A percentile compares a stretch with the other conserved stretches of the same genome.
These are phyloP conservation scores for Penicillium expansum DNA, from an alignment of 2,329 filamentous ascomycete species.

Conservation along the genomic window DNA sequence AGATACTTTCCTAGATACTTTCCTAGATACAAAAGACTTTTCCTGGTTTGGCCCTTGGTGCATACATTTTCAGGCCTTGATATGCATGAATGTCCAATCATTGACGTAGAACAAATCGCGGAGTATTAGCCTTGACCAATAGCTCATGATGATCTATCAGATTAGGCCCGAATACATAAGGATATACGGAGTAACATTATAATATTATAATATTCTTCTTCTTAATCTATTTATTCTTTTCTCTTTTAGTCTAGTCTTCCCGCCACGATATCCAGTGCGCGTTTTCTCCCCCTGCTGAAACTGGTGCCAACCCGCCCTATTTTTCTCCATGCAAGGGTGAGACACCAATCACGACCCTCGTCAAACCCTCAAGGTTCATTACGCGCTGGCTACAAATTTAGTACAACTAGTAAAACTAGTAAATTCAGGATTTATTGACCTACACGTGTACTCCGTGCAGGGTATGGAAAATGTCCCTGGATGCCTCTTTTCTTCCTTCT, in stretches of 20 bases:
- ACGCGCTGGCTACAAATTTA: background rate
- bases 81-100: constrained; percentile 1
- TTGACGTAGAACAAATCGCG: background rate
- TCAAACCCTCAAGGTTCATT: background rate
- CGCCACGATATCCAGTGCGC: too few species aligned
- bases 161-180: constrained; percentile 9
- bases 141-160: constrained; percentile 33
- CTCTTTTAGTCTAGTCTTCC: constrained; percentile 7
- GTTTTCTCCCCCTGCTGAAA: constrained; percentile 11
- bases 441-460: constrained; percentile 22
- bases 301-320: constrained; percentile 6
- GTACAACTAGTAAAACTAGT: too few species aligned
- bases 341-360: constrained; percentile 9
- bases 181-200: too few species aligned
- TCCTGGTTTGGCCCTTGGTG: background rate
- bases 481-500: background rate
- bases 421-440: constrained; percentile 1
- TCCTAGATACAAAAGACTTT: background rate
- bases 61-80: background rate
- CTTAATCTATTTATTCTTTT: background rate
- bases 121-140: constrained; percentile 19
- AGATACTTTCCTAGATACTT: background rate
- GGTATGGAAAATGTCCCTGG: constrained; percentile 14
- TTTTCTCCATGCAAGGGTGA: constrained; percentile 9
- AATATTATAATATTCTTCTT: background rate